Base-by-base conservation (phyloP, 169 alveolate genomes). In the Pseudocohnilembus persalinus region DNA sequence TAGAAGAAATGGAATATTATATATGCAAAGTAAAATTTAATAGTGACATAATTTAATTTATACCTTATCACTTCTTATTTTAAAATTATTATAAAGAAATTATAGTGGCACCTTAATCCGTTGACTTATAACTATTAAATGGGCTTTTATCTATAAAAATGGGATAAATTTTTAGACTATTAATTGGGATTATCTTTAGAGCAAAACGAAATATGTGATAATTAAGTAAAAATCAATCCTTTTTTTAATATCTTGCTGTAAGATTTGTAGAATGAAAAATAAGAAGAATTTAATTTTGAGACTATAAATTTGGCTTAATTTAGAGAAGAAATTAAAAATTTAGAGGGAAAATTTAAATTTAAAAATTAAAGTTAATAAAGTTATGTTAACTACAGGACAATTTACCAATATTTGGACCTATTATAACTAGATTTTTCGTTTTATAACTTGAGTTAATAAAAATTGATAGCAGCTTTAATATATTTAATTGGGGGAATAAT, bases 81-180 rank as follows among this genome's bases (percentile, higher is more conserved):
- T 73, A 31, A 73, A 29, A 24, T 4, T 11, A 24, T 49, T 76
- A 73, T 63, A 33, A 77, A 76, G 79, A 31, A 33, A 27, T 74
- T 91, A 27, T 32, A 83, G 31, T 91, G 87, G 77, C 68, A 32
- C 35, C 28, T 88, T 25, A 77, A 85, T 73, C 90, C 94, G 1
- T 82, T 89, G 25, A 93, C 93, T 11, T 72, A 83, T 30, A 76
- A 83, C 64, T 72, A 77, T 49, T 93, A 92, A 91, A 49, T 84
- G 0, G 85, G 89, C 28, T 93, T 90, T 90, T 83, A 78, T n/a
- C 86, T 91, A 83, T 86, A 81, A 76, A 68, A 88, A 87, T 93
- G 96, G 96, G 96, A 93, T 81, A 49, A 65, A 26, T 93, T 35
- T 91, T 29, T n/a, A 82, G 31, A 87, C 77, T 76, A 80, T 74